A percentile compares a stretch with the other conserved stretches of the same genome.
phyloP scores from a whole-genome alignment of 345 rosid genomes.

The Eucalyptus erythrocorys region DNA sequence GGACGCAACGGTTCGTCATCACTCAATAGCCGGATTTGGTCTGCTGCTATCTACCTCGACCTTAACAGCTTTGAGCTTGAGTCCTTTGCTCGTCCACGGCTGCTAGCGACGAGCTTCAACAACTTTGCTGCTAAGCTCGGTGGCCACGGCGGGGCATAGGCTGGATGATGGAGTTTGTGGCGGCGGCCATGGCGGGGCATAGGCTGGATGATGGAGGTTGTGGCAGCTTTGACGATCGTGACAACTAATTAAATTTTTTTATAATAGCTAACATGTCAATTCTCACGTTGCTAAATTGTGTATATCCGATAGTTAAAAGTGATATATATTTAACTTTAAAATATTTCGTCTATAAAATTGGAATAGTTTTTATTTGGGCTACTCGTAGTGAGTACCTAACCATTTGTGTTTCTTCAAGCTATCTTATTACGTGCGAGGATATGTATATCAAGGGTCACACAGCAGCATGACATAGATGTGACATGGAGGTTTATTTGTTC shows the following conservation, averaged over 20 bases:
- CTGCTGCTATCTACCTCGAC: background rate
- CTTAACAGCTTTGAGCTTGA: background rate
- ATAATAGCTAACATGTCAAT: background rate
- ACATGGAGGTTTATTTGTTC: background rate
- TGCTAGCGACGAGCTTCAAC: background rate
- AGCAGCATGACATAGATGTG: background rate
- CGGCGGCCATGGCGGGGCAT: background rate
- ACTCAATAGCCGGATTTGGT: background rate
- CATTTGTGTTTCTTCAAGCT: background rate
- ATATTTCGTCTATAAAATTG: too few species aligned
- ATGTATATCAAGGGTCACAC: background rate
- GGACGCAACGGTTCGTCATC: background rate
- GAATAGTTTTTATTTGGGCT: background rate
- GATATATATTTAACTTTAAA: too few species aligned
- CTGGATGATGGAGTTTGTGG: too few species aligned
- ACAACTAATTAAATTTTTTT: background rate
- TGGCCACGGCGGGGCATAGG: too few species aligned
- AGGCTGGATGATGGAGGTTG: background rate
- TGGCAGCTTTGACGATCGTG: background rate
- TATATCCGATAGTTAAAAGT: background rate
- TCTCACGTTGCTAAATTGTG: background rate
- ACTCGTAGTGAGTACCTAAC: background rate
- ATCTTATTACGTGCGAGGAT: background rate
- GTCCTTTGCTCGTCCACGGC: background rate
- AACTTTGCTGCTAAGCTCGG: background rate